Evolutionary conservation across 108 stramenopile species (phyloP).

Genomic region (Nitzschia inconspicua): DNA sequence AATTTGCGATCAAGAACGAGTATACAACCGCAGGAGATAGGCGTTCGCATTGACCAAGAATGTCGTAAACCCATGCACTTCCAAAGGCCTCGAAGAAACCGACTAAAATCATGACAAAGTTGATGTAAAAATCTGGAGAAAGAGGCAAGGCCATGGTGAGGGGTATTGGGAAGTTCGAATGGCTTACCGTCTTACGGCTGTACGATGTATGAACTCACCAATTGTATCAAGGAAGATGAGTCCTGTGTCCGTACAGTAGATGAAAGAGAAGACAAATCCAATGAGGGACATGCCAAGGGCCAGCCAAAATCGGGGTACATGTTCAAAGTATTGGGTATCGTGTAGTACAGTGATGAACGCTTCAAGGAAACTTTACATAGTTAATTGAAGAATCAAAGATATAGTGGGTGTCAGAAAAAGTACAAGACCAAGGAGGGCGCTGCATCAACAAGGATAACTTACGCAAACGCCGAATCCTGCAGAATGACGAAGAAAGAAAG

Average conservation of each 20-base stretch:
- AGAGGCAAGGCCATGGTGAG: no score
- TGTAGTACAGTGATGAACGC: slow-evolving; percentile 7
- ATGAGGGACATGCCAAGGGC: slow-evolving; percentile 16
- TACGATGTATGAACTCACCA: no score
- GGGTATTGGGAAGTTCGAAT: no score
- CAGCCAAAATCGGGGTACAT: slow-evolving; percentile 20
- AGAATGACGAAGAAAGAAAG: no score
- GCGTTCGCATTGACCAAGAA: slow-evolving; percentile 30
- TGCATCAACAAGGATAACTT: no score
- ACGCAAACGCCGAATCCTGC: slow-evolving; percentile 68
- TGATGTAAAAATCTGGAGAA: slow-evolving; percentile 72
- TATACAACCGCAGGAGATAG: slow-evolving; percentile 35
- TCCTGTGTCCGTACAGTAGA: slow-evolving; percentile 55
- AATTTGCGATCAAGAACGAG: slow-evolving; percentile 40
- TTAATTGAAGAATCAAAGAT: no score
- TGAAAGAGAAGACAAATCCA: slow-evolving; percentile 30
- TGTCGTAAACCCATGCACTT: slow-evolving; percentile 58
- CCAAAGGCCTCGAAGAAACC: slow-evolving; percentile 56
- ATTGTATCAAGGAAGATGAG: slow-evolving; percentile 51
- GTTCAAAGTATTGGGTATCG: slow-evolving; percentile 3
- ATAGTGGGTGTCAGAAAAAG: no score
- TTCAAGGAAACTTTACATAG: no score
- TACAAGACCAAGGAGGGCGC: no score
- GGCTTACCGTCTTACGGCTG: no score
- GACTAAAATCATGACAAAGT: slow-evolving; percentile 59